These are phyloP conservation scores for Raphanus hybrid DNA, from an alignment of 441 rosid species.

Conservation along the genomic window DNA sequence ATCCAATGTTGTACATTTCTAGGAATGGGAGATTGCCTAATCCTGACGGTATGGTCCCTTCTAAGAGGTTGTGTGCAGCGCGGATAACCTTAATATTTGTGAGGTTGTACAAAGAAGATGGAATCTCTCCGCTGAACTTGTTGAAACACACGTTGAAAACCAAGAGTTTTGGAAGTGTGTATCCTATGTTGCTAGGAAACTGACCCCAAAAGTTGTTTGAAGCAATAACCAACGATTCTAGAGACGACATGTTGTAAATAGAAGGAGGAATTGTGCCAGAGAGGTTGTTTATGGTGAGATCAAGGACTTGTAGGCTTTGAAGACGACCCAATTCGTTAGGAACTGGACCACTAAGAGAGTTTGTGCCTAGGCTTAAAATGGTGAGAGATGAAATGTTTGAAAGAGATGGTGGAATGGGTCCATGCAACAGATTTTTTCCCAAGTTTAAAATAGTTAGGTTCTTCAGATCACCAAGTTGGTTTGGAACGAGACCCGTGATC, in stretches of 20 bases:
- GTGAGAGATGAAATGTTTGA: slow-evolving; percentile 52
- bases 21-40: slow-evolving; percentile 50
- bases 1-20: slow-evolving; percentile 52
- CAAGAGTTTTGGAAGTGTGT: slow-evolving; percentile 57
- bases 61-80: slow-evolving; percentile 44
- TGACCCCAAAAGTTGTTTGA: slow-evolving; percentile 53
- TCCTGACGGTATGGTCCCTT: slow-evolving; percentile 54
- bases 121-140: slow-evolving; percentile 54
- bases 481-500: slow-evolving; percentile 53
- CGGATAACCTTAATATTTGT: slow-evolving; percentile 53
- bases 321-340: slow-evolving; percentile 52
- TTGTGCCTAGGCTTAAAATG: slow-evolving; percentile 46
- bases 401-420: slow-evolving; percentile 51
- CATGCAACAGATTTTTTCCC: slow-evolving; percentile 48
- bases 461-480: slow-evolving; percentile 40
- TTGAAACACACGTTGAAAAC: slow-evolving; percentile 51
- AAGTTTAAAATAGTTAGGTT: slow-evolving; percentile 49
- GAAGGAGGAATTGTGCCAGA: slow-evolving; percentile 47
- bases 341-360: slow-evolving; percentile 46
- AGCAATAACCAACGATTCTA: slow-evolving; percentile 53
- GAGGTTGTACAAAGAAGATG: slow-evolving; percentile 56
- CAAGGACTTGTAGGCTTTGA: slow-evolving; percentile 45
- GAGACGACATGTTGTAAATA: slow-evolving; percentile 58
- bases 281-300: slow-evolving; percentile 53
- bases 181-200: slow-evolving; percentile 54